Base-by-base conservation (phyloP, 176 grass and related monocot genomes). In the Oryza rufipogon region DNA sequence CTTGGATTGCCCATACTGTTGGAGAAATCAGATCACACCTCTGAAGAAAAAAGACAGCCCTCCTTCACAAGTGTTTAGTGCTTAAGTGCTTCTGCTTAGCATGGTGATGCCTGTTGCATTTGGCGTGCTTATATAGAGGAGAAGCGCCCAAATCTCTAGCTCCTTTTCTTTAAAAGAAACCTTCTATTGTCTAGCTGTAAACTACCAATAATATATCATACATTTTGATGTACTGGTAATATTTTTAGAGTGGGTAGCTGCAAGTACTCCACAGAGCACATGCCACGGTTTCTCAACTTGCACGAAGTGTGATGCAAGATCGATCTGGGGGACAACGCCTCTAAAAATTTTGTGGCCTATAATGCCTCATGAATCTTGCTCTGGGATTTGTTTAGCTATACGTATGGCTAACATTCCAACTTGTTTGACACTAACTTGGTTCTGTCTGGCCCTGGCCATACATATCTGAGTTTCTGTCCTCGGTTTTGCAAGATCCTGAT, bases 51-150 rank as follows among this genome's bases (percentile, higher is more conserved):
- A 71, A 7, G 15, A 39, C 19, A 71, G 0, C 7, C 6, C 39
- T 41, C 39, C 39, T 41, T 41, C 39, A 41, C 39, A 41, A 8
- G 39, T 41, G 39, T 41, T 41, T 41, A 41, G 39, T 41, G 7
- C 39, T 41, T 41, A 41, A 41, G 39, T 41, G 39, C 39, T 41
- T 41, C 39, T 41, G 39, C 39, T 41, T 41, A 41, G 39, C 39
- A 41, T 41, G 39, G 39, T 41, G 7, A 41, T 41, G 39, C 39
- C 38, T 6, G 39, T 41, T 41, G 39, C 39, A 67, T 77, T 69
- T 17, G 30, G 17, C 76, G 82, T 16, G 42, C 51, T 81, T 89
- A 85, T 89, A 85, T 85, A 89, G 64, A 4, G 15, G 22, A 82
- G 34, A 48, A 32, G 12, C 14, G 12, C 54, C 52, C 15, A 78